Conservation (phyloP, 352 stramenopile species). For the Thraustochytrium striatum region DNA sequence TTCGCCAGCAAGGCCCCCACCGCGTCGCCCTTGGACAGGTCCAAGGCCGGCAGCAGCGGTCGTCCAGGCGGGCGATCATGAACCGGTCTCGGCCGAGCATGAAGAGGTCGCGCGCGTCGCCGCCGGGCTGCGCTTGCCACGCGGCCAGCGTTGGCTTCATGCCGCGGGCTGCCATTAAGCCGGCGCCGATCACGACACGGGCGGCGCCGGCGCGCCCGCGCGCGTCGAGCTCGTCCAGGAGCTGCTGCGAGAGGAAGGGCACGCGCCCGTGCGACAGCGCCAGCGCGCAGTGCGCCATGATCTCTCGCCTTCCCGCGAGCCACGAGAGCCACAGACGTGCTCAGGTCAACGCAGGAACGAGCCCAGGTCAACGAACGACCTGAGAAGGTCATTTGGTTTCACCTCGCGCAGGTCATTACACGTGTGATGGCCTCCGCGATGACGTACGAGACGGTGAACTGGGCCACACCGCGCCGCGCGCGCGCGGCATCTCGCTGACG, state of each 20-base stretch:
- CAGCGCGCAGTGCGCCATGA: no score
- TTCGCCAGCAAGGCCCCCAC: neutral
- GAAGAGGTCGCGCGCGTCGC: neutral
- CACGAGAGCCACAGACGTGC: no score
- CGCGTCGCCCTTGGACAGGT: neutral
- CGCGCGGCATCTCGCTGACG: no score
- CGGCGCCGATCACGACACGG: neutral
- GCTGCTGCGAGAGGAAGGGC: slow-evolving; percentile 38
- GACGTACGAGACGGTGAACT: no score
- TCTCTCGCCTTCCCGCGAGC: no score
- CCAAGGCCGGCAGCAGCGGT: neutral
- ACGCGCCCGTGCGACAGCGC: slow-evolving; percentile 2
- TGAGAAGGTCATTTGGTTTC: no score
- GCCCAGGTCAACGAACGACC: no score
- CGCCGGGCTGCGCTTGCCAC: neutral
- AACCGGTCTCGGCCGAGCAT: neutral
- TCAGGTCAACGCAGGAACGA: no score
- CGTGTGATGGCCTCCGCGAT: no score
- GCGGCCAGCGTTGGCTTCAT: neutral
- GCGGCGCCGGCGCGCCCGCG: neutral
- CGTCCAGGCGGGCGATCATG: neutral
- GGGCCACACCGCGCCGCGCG: no score
- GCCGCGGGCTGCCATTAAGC: neutral
- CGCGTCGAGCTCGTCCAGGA: slow-evolving; percentile 4
- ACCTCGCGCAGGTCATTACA: no score